These are phyloP conservation scores for Cantharellus anzutake DNA, from an alignment of 768 basidiomycete species.

Conservation along the genomic window DNA sequence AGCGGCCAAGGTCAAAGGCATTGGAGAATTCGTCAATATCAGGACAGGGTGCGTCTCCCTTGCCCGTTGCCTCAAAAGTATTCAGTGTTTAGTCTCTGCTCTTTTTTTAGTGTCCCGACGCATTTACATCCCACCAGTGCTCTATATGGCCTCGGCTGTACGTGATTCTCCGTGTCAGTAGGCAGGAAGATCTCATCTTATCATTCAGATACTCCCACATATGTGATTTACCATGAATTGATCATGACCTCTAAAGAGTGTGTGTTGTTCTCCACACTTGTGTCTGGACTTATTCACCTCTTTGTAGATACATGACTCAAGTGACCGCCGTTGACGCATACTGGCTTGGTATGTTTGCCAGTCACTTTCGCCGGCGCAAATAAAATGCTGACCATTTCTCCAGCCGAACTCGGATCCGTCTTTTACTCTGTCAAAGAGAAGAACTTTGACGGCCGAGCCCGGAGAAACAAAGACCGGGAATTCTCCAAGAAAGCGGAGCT, in stretches of 20 bases:
- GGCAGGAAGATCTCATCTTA: background rate
- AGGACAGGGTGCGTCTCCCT: conserved; percentile 39
- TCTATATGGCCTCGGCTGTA: conserved; percentile 88
- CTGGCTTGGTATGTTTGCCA: conserved; percentile 60
- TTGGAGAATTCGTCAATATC: conserved; percentile 96
- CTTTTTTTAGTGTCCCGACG: conserved; percentile 44
- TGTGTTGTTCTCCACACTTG: background rate
- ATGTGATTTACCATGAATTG: conserved; percentile 92
- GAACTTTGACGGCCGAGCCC: conserved; percentile 80
- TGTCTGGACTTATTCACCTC: conserved; percentile 11
- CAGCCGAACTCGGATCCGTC: conserved; percentile 86
- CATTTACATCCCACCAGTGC: conserved; percentile 95
- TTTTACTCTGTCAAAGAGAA: conserved; percentile 98
- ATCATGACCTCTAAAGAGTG: conserved; percentile 80
- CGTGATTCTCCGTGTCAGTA: conserved; percentile 15
- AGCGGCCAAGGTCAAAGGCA: conserved; percentile 93
- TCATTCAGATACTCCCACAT: conserved; percentile 70
- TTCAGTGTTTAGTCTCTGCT: background rate
- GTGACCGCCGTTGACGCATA: conserved; percentile 96
- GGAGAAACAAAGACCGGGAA: conserved; percentile 66
- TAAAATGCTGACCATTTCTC: background rate
- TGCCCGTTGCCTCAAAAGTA: background rate
- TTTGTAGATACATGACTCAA: conserved; percentile 74
- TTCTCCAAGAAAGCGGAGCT: conserved; percentile 84
- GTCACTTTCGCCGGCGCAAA: background rate